Conservation (phyloP, 2,329 filamentous ascomycete genomes). For the Clonostachys rosea region DNA sequence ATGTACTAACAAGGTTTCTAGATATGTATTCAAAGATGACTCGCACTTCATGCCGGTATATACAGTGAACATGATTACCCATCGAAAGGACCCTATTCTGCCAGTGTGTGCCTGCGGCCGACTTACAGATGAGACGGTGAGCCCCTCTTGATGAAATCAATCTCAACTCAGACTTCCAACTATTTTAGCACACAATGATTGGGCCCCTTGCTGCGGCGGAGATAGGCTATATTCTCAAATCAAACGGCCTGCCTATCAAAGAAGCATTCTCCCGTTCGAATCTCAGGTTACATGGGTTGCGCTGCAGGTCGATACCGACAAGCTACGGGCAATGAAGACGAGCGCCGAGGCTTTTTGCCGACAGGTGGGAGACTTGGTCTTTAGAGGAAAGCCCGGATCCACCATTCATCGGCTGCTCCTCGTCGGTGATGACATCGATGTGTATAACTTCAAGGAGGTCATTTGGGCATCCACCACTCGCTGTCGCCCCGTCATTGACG, state of each 20-base stretch:
- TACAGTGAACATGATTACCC: constrained; percentile 39
- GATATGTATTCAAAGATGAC: constrained; percentile 29
- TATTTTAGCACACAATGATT: constrained; percentile 21
- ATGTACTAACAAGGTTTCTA: constrained; percentile 7
- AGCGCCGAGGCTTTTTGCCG: constrained; percentile 29
- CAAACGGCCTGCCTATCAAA: constrained; percentile 31
- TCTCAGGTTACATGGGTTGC: constrained; percentile 42
- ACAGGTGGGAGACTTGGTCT: constrained; percentile 35
- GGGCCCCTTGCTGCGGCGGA: constrained; percentile 36
- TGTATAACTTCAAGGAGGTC: constrained; percentile 37
- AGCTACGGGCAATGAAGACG: constrained; percentile 50
- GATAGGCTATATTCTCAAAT: constrained; percentile 27
- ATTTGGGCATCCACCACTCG: constrained; percentile 43
- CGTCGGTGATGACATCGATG: constrained; percentile 43
- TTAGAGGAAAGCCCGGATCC: constrained; percentile 31
- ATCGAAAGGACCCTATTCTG: constrained; percentile 39
- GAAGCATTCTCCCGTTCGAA: constrained; percentile 39
- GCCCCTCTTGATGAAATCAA: background rate
- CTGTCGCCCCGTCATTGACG: constrained; percentile 36
- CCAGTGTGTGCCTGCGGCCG: constrained; percentile 40
- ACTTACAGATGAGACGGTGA: constrained; percentile 34
- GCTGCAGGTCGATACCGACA: constrained; percentile 51
- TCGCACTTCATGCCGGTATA: constrained; percentile 28
- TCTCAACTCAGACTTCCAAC: background rate
- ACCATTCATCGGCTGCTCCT: constrained; percentile 37